These are phyloP conservation scores for Russula compacta DNA, from an alignment of 768 basidiomycete species.

Conservation along the genomic window DNA sequence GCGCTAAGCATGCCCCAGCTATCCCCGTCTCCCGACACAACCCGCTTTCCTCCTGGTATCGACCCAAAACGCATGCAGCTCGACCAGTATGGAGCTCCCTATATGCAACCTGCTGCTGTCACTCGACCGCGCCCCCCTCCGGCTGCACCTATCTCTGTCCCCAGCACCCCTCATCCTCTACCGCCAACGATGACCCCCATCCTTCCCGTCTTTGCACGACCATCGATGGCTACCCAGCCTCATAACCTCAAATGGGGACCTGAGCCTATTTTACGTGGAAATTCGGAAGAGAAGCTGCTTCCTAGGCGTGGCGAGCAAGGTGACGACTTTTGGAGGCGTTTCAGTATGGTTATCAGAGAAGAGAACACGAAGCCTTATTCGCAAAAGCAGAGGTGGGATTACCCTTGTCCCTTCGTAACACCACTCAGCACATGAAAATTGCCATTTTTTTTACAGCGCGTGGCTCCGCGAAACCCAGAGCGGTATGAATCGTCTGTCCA, in stretches of 20 bases:
- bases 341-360: slow-evolving; percentile 74
- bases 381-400: slow-evolving; percentile 37
- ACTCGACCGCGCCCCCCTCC: slow-evolving; percentile 26
- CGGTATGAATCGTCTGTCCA: slow-evolving; percentile 42
- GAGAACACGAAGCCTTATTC: slow-evolving; percentile 35
- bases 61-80: slow-evolving; percentile 14
- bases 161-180: slow-evolving; percentile 60
- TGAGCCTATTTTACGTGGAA: slow-evolving; percentile 53
- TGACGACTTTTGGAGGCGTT: slow-evolving; percentile 81
- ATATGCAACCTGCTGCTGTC: slow-evolving; percentile 18
- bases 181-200: slow-evolving; percentile 74
- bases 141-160: slow-evolving; percentile 30
- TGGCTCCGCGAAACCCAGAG: slow-evolving; percentile 62
- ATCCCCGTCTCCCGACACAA: slow-evolving; percentile 26
- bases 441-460: slow-evolving; percentile 31
- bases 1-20: slow-evolving; percentile 52
- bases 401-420: neutral
- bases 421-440: neutral
- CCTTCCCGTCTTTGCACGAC: slow-evolving; percentile 66
- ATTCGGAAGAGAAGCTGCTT: slow-evolving; percentile 57
- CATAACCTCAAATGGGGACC: slow-evolving; percentile 31
- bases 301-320: slow-evolving; percentile 63
- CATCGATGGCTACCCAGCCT: slow-evolving; percentile 32
- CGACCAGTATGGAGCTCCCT: slow-evolving; percentile 23
- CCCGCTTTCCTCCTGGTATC: slow-evolving; percentile 30